Evolutionary conservation across 1,284 basidiomycete genomes (phyloP), one percentile per base, ranked within the genome.

Genomic region (Naganishia sp.): DNA sequence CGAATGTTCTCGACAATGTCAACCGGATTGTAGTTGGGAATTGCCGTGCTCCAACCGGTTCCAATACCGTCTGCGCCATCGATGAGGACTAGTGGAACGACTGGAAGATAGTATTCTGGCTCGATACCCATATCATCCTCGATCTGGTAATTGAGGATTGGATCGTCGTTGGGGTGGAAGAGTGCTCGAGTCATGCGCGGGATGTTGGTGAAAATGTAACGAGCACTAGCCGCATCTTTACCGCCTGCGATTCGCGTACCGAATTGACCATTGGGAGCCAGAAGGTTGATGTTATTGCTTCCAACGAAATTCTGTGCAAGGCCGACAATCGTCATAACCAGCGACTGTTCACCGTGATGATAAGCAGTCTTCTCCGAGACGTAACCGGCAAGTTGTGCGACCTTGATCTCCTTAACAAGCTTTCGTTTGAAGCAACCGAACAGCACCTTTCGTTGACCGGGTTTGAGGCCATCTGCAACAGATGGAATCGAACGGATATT

Each of bases 51-150:
- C 95, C 96, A 99, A 68, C 95, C 94, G 59, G 96, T 99, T 63
- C 96, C 96, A 74, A 99, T 99, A 82, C 96, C 96, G 73, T 98
- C 94, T 16, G 90, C 88, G 16, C 96, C 96, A 74, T 99, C 99
- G 75, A 99, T 81, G 52, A 99, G 84, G 0, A 98, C 84, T 79
- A 96, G 84, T 0, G 96, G 96, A 0, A 98, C 75, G 23, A 94
- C 82, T 18, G 96, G 95, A 79, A 98, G 84, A 77, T 96, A 99
- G 82, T 88, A 98, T 74, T 94, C 92, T 0, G 96, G 96, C 79
- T 99, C 96, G 71, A 99, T 93, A 64, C 82, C 78, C 68, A 86
- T 83, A 33, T 92, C 92, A 66, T 99, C 96, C 64, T 99, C 96
- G 73, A 87, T 88, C 71, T 93, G 85, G 74, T 89, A 88, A 33